Evolutionary conservation across 805 yeast genomes (phyloP), one percentile per base, ranked within the genome.

Genomic region (Nakazawaea pomicola): DNA sequence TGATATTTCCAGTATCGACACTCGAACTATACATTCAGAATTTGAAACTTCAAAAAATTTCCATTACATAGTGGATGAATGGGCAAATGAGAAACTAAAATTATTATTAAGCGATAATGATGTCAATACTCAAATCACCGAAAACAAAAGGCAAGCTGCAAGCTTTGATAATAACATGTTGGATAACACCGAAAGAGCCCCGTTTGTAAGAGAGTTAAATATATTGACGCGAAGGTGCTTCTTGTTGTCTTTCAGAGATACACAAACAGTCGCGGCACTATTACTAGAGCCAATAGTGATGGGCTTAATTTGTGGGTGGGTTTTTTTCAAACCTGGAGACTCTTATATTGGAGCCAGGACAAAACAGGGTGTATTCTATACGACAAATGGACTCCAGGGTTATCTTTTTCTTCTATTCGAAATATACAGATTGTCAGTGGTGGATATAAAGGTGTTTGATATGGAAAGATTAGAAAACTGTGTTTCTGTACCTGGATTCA

Each of bases 251-350:
- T 41, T 54, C 3, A 61, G 83, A 46, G 85, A 80, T 54, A 68
- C 71, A 11, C 57, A 71, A 38, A 77, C 80, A 0, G 54, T 69
- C 62, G 62, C 51, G 29, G 63, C 73, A 0, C 50, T 72, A 23
- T 45, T 67, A 12, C 54, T 66, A 12, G 74, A 73, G 19, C 55
- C 70, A 0, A 39, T 74, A 0, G 48, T 80, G 5, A 60, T 84
- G 46, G 83, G 88, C 0, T 53, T 77, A 2, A 61, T 78, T n/a
- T 61, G 74, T 31, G 95, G 95, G 0, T 84, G 93, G 89, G 70
- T 87, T 31, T 87, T 80, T 52, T 81, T 61, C 54, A 74, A 74
- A 48, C 89, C 89, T 3, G 74, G 70, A 15, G 68, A 71, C 3
- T 65, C 75, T 10, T 48, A 79, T 27, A 70, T 79, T 1, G 95